A percentile compares a stretch with the other conserved stretches of the same genome.
Evolutionary conservation across 2,329 filamentous ascomycete genomes (phyloP).

Genomic region (Clonostachys solani): DNA sequence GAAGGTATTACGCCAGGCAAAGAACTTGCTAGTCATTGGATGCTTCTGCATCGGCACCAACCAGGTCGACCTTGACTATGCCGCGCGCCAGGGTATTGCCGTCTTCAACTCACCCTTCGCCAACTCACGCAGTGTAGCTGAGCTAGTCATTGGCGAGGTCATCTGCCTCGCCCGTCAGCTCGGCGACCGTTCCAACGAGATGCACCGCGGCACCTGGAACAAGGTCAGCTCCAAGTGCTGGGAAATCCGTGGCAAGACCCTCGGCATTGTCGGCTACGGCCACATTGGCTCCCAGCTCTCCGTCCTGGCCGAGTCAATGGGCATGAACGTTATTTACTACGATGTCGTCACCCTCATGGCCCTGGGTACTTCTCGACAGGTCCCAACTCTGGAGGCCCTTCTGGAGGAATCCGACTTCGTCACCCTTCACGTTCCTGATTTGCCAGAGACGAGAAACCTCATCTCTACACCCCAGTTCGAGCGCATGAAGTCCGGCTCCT

Average conservation of each 20-base stretch:
- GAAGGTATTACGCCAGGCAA: constrained; percentile 80
- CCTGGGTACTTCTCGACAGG: constrained; percentile 81
- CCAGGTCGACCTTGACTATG: constrained; percentile 83
- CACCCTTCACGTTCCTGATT: constrained; percentile 89
- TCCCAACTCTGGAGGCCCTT: constrained; percentile 71
- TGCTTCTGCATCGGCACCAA: constrained; percentile 99
- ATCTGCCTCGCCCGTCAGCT: constrained; percentile 89
- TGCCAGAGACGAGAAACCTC: constrained; percentile 89
- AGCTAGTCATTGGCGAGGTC: constrained; percentile 92
- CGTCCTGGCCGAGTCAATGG: constrained; percentile 94
- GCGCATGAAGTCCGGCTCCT: constrained; percentile 88
- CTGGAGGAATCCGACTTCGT: constrained; percentile 84
- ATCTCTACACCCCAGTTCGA: constrained; percentile 76
- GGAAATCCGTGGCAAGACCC: constrained; percentile 96
- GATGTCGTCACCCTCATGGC: constrained; percentile 94
- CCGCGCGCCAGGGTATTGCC: constrained; percentile 80
- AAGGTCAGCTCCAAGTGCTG: constrained; percentile 96
- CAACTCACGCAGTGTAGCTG: constrained; percentile 95
- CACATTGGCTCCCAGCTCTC: constrained; percentile 96
- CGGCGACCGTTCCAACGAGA: constrained; percentile 86
- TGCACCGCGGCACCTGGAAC: constrained; percentile 95
- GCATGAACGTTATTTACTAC: constrained; percentile 97
- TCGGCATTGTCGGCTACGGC: constrained; percentile 94
- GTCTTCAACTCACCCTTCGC: constrained; percentile 99
- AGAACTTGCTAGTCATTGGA: constrained; percentile 91